phyloP scores from a whole-genome alignment of 768 basidiomycete species.

The Suillus decipiens region DNA sequence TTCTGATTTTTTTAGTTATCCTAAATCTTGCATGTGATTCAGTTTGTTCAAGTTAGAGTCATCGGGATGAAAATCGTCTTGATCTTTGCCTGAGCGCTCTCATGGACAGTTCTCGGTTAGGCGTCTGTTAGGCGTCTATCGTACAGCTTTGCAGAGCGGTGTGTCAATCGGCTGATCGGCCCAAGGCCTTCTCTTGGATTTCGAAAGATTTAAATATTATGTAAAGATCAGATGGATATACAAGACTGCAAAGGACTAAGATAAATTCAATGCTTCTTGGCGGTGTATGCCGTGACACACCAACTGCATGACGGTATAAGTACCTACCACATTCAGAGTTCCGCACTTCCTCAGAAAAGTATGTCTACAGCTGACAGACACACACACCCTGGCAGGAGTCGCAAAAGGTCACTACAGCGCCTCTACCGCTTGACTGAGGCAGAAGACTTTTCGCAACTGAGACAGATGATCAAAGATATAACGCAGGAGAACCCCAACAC shows the following conservation, averaged over 20 bases:
- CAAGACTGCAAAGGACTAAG: neutral
- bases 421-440: conserved; percentile 2
- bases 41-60: no score
- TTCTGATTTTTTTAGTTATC: no score
- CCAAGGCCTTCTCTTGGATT: no score
- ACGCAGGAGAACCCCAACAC: neutral
- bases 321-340: neutral
- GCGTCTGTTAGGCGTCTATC: neutral
- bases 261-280: neutral
- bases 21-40: no score
- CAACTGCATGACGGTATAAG: conserved; percentile 1
- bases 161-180: neutral
- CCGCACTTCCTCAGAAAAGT: neutral
- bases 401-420: neutral
- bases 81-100: neutral
- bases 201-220: no score
- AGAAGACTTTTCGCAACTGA: conserved; percentile 1
- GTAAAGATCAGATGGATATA: neutral
- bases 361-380: neutral
- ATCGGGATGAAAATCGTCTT: neutral
- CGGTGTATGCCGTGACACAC: neutral
- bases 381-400: neutral
- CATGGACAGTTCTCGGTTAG: neutral
- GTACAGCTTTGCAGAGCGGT: neutral
- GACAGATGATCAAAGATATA: neutral